Conservation (phyloP, 2,329 filamentous ascomycete genomes). For the Laburnicola sp. region DNA sequence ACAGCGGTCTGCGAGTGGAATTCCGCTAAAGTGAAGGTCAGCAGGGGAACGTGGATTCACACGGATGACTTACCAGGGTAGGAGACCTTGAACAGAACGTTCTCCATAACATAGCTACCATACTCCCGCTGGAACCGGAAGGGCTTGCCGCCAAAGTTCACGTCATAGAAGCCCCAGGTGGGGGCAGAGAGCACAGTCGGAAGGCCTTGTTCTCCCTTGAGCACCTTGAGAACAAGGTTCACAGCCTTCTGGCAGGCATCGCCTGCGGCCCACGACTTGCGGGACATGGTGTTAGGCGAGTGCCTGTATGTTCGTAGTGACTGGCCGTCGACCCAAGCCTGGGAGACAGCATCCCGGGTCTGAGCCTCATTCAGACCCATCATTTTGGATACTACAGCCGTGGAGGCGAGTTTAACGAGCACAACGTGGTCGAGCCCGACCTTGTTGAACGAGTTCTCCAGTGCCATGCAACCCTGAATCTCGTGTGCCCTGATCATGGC, state of each 20-base stretch:
- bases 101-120: conserved; percentile 99
- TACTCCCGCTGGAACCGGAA: conserved; percentile 97
- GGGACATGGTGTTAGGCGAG: conserved; percentile 98
- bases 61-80: conserved; percentile 73
- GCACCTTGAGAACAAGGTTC: conserved; percentile 85
- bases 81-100: conserved; percentile 99
- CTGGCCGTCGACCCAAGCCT: conserved; percentile 97
- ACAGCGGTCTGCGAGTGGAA: conserved; percentile 99
- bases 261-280: conserved; percentile 99
- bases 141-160: conserved; percentile 86
- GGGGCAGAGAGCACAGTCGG: conserved; percentile 91
- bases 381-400: too few species aligned
- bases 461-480: too few species aligned
- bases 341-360: too few species aligned
- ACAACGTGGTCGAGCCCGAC: too few species aligned
- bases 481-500: too few species aligned
- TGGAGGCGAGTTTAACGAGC: too few species aligned
- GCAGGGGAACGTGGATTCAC: conserved; percentile 1
- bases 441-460: too few species aligned
- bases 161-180: conserved; percentile 98
- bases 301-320: conserved; percentile 96
- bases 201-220: conserved; percentile 84
- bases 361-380: too few species aligned
- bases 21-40: conserved; percentile 63
- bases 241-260: conserved; percentile 96